Evolutionary conservation across 2,329 filamentous ascomycete genomes (phyloP), one percentile per base, ranked within the genome.

Genomic region (Pseudogymnoascus sp.): DNA sequence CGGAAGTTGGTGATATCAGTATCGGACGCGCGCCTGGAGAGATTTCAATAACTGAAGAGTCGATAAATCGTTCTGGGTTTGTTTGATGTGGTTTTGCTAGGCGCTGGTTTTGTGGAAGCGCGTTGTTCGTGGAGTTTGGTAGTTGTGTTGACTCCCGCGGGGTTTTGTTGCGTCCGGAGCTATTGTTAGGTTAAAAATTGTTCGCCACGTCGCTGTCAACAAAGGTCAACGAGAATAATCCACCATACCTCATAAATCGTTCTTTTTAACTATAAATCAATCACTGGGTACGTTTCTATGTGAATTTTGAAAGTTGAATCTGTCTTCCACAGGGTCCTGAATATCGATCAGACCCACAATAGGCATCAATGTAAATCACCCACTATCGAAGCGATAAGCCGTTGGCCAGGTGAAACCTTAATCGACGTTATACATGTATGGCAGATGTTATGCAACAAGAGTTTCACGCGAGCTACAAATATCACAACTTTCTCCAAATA

Each of bases 341-440:
- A 55, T 33, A 31, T 33, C 45, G n/a, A 23, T 4, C 8, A 31
- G 45, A 55, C 45, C 45, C 45, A 55, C 26, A 55, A 55, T 55
- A 55, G 45, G 45, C 45, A 55, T 33, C 45, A 55, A 12, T 33
- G 45, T 55, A 55, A 55, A 55, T 55, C 45, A 33, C 26, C 45
- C 45, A 55, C 45, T 55, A 55, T 55, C 45, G 45, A 55, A 31
- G 45, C 45, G 45, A 55, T 55, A 55, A 55, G 45, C 45, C n/a
- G 45, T 55, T 55, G 45, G 45, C 45, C 45, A 55, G 45, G 45
- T 55, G 45, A 55, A 55, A 55, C 45, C 45, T 55, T 55, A 55
- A 55, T 55, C n/a, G 45, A 55, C 19, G 45, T 55, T 31, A 33
- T 33, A 55, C 26, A 12, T 52, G 8, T 14, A 49, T 23, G 8